Conservation (phyloP, 495 filamentous ascomycete genomes). For the Hypoxylon lienhwacheense region DNA sequence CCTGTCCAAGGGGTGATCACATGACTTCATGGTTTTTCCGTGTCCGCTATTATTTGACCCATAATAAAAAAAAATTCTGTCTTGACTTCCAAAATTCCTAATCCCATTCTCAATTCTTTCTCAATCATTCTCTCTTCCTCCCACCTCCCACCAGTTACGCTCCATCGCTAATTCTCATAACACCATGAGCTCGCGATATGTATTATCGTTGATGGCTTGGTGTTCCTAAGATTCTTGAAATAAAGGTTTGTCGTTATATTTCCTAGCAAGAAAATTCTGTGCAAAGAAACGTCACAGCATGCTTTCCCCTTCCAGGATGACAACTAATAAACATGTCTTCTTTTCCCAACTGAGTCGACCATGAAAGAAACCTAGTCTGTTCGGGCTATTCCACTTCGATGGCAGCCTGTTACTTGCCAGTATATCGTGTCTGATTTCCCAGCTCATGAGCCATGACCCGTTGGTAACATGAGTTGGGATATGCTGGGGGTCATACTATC, state of each 20-base stretch:
- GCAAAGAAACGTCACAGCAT: slow-evolving; percentile 1
- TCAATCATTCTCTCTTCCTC: slow-evolving; percentile 19
- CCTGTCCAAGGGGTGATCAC: background rate
- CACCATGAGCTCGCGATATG: no score
- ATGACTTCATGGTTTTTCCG: no score
- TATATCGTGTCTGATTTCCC: slow-evolving; percentile 82
- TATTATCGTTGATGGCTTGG: no score
- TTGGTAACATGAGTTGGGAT: slow-evolving; percentile 2
- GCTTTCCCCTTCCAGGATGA: slow-evolving; percentile 68
- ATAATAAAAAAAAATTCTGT: no score
- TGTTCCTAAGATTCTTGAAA: no score
- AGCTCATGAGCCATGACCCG: background rate
- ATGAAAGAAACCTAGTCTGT: slow-evolving; percentile 76
- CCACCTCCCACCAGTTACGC: no score
- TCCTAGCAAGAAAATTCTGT: background rate
- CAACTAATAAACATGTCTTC: slow-evolving; percentile 75
- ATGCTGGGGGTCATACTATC: background rate
- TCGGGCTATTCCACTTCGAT: slow-evolving; percentile 66
- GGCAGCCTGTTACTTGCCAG: slow-evolving; percentile 96
- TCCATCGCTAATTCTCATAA: no score
- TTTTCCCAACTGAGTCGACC: slow-evolving; percentile 93
- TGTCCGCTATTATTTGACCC: no score
- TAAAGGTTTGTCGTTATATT: slow-evolving; percentile 14
- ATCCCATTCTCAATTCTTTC: slow-evolving; percentile 8
- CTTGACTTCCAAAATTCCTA: slow-evolving; percentile 29